phyloP scores from a whole-genome alignment of 2,329 filamentous ascomycete genomes.

The Fusarium sp. region DNA sequence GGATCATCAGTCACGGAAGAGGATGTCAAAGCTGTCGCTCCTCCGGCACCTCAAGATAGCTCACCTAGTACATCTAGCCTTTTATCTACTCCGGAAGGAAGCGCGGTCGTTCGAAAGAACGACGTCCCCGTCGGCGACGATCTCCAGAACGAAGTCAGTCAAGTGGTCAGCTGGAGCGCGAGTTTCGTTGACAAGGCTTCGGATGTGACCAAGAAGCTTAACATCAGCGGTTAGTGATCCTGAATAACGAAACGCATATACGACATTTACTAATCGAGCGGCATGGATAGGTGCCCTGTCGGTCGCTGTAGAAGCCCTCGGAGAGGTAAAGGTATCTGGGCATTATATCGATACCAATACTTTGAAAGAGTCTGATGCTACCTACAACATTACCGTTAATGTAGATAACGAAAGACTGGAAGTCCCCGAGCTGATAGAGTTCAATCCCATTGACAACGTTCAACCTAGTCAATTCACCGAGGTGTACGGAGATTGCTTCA shows the following conservation, averaged over 20 bases:
- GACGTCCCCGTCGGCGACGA: neutral
- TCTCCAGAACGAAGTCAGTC: constrained; percentile 22
- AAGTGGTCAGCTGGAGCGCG: constrained; percentile 23
- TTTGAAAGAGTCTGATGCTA: constrained; percentile 12
- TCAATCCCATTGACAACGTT: constrained; percentile 18
- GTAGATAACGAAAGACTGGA: constrained; percentile 24
- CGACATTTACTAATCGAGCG: neutral
- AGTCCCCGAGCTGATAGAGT: constrained; percentile 14
- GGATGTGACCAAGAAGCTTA: constrained; percentile 15
- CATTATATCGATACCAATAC: constrained; percentile 12
- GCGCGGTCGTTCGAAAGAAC: constrained; percentile 4
- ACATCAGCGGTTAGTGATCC: constrained; percentile 12
- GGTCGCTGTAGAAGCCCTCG: constrained; percentile 9
- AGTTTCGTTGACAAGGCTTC: constrained; percentile 15
- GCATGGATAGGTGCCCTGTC: constrained; percentile 9
- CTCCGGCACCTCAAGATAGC: neutral
- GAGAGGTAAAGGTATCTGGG: constrained; percentile 1
- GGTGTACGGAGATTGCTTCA: constrained; percentile 38
- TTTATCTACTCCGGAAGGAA: constrained; percentile 1
- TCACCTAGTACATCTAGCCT: neutral
- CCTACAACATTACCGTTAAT: constrained; percentile 9
- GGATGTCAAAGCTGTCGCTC: neutral
- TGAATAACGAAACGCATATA: neutral
- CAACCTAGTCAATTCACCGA: constrained; percentile 25
- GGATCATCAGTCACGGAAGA: neutral